These are phyloP conservation scores for Pseudogymnoascus sp. DNA, from an alignment of 2,329 filamentous ascomycete species.

Conservation along the genomic window DNA sequence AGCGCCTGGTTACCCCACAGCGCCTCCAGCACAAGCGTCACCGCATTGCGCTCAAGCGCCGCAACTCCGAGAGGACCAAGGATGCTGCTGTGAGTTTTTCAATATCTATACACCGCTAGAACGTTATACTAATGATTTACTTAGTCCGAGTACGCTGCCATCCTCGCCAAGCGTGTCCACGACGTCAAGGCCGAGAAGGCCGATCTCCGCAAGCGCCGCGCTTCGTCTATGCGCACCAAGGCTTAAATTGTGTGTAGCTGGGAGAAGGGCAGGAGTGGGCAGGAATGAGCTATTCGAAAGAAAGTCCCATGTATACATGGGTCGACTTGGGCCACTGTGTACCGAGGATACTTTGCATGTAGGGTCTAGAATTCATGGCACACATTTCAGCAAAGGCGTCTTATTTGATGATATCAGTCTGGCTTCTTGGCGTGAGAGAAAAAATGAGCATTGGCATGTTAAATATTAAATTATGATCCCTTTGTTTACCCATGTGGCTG, in stretches of 20 bases:
- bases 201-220: slow-evolving; percentile 93
- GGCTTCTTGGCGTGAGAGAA: slow-evolving; percentile 8
- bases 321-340: neutral
- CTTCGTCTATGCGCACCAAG: slow-evolving; percentile 75
- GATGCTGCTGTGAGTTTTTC: slow-evolving; percentile 82
- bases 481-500: neutral
- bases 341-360: neutral
- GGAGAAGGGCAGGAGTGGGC: slow-evolving; percentile 43
- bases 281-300: slow-evolving; percentile 24
- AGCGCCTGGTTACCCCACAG: slow-evolving; percentile 98
- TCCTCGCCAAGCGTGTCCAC: slow-evolving; percentile 93
- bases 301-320: slow-evolving; percentile 4
- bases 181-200: slow-evolving; percentile 93
- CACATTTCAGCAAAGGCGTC: slow-evolving; percentile 9
- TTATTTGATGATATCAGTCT: slow-evolving; percentile 4
- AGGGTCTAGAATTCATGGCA: slow-evolving; percentile 11
- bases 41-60: slow-evolving; percentile 95
- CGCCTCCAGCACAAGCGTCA: slow-evolving; percentile 99
- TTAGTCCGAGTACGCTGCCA: slow-evolving; percentile 91
- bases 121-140: slow-evolving; percentile 30
- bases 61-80: slow-evolving; percentile 93
- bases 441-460: slow-evolving; percentile 7
- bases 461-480: slow-evolving; percentile 8
- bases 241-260: slow-evolving; percentile 32
- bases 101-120: neutral